Evolutionary conservation across 2,329 filamentous ascomycete species (phyloP).

Genomic region (Shiraia sp.): DNA sequence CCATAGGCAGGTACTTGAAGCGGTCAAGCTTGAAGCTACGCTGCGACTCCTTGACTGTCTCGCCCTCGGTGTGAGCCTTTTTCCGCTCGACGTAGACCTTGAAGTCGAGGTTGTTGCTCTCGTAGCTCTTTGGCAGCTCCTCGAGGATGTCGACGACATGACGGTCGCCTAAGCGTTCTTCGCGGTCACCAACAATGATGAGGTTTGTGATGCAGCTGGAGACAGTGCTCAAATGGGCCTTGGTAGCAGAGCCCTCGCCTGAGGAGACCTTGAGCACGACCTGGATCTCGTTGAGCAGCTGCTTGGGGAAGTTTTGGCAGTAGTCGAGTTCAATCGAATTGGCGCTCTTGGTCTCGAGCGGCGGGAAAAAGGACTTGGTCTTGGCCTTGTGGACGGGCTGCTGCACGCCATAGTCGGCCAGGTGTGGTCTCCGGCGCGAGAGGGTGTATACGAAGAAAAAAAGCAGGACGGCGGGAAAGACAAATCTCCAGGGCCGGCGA

Average conservation of each 20-base stretch:
- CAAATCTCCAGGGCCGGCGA: constrained; percentile 36
- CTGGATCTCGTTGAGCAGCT: constrained; percentile 49
- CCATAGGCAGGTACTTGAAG: constrained; percentile 63
- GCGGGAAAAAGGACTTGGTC: constrained; percentile 44
- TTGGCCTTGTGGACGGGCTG: constrained; percentile 31
- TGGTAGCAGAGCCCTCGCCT: constrained; percentile 47
- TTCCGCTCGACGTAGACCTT: constrained; percentile 54
- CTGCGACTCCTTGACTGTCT: constrained; percentile 51
- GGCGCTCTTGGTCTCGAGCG: constrained; percentile 33
- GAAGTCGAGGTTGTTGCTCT: constrained; percentile 55
- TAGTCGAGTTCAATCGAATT: constrained; percentile 41
- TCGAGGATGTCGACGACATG: constrained; percentile 55
- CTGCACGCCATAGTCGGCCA: neutral
- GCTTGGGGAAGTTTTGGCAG: constrained; percentile 46
- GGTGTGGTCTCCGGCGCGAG: constrained; percentile 21
- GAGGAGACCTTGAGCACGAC: constrained; percentile 56
- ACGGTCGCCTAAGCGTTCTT: constrained; percentile 56
- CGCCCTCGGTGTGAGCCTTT: constrained; percentile 42
- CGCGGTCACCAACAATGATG: constrained; percentile 63
- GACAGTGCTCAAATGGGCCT: constrained; percentile 56
- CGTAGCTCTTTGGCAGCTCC: constrained; percentile 51
- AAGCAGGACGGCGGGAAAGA: constrained; percentile 37
- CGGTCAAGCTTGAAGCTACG: constrained; percentile 61
- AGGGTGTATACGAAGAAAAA: constrained; percentile 38
- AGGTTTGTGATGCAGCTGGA: constrained; percentile 60